Base-by-base conservation (phyloP, 169 alveolate genomes). In the Eimeria tenella region DNA sequence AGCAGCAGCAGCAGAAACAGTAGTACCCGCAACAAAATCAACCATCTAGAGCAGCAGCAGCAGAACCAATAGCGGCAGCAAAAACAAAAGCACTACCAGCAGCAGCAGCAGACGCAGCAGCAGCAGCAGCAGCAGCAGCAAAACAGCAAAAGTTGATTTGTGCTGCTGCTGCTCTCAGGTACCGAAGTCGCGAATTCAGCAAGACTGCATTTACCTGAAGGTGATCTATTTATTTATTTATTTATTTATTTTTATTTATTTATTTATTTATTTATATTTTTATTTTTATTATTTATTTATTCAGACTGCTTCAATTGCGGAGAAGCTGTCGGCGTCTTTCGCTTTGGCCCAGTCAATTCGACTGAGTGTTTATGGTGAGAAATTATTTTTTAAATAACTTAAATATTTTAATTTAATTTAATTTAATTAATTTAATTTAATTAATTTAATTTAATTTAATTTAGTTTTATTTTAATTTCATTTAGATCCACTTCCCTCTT, bases 311-410 rank as follows among this genome's bases (percentile, higher is more conserved):
- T 68, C 42, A 31, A 31, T 60, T 19, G 50, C 74, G 6, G 91
- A 83, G 77, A 83, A 83, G 60, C 77, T 83, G 74, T 74, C 91
- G 62, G 91, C 60, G 19, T 83, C 91, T n/a, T 83, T 23, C 91
- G 91, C 91, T 8, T 8, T 83, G 9, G 74, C 91, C 1, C 91
- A 83, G 91, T 83, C 91, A 42, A 58, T 83, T 49, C 74, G 91
- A 3, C 91, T 83, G 8, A 70, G 49, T 17, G 91, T 83, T 4
- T 83, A 83, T 75, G 91, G 91, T 83, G 42, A 31, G 42, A 31
- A 31, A 31, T 31, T 31, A 31, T 31, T 31, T 31, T 31, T 31
- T 31, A 31, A 31, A 1, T 31, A 31, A 31, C 0, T 31, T 31
- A 31, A 31, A 31, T 31, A 31, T 31, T 31, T 31, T 31, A 31